Evolutionary conservation across 2,329 filamentous ascomycete genomes (phyloP).

Genomic region (Botryotinia calthae): DNA sequence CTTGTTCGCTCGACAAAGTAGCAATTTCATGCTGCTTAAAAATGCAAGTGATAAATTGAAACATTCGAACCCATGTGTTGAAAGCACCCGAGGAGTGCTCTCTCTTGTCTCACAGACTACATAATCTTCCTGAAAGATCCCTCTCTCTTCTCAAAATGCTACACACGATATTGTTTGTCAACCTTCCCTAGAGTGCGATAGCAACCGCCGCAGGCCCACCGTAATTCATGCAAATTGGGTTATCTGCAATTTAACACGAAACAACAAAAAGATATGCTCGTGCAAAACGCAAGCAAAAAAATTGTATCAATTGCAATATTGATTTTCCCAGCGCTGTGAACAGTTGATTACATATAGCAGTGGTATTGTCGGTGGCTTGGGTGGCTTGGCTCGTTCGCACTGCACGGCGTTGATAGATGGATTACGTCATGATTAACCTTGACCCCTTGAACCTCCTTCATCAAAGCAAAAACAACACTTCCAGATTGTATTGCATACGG

Average conservation of each 20-base stretch:
- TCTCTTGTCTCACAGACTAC: too few relatives aligned
- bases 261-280: background rate
- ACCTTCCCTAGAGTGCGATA: too few relatives aligned
- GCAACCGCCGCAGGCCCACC: too few relatives aligned
- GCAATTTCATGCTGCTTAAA: background rate
- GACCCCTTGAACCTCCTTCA: background rate
- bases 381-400: background rate
- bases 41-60: too few relatives aligned
- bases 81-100: too few relatives aligned
- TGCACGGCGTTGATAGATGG: background rate
- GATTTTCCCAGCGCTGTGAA: background rate
- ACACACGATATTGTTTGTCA: too few relatives aligned
- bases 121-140: too few relatives aligned
- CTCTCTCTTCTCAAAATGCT: too few relatives aligned
- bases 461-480: background rate
- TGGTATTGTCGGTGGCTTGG: background rate
- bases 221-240: too few relatives aligned
- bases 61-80: too few relatives aligned
- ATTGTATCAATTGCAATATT: background rate
- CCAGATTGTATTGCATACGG: background rate
- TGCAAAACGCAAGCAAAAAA: background rate
- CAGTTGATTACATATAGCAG: background rate
- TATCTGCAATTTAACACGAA: too few relatives aligned
- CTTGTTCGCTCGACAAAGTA: background rate
- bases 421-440: conserved; percentile 10